Conservation (phyloP, 805 yeast genomes). For the Candida glaebosa region DNA sequence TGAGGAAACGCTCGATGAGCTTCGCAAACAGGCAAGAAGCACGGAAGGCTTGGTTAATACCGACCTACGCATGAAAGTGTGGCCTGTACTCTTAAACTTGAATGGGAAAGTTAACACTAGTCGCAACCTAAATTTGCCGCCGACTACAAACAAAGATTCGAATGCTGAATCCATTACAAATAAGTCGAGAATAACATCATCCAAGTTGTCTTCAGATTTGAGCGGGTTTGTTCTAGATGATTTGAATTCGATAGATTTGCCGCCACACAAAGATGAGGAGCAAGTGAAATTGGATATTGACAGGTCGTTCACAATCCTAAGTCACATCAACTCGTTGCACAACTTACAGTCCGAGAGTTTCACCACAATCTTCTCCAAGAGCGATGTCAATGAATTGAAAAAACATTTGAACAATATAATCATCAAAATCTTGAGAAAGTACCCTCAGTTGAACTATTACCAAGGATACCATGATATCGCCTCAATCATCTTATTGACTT, state of each 20-base stretch:
- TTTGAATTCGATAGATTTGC: slow-evolving; percentile 25
- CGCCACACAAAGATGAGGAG: slow-evolving; percentile 64
- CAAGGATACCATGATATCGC: slow-evolving; percentile 94
- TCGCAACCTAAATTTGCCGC: too few relatives aligned
- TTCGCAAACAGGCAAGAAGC: slow-evolving; percentile 4
- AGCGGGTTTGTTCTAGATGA: slow-evolving; percentile 17
- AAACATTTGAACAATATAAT: slow-evolving; percentile 43
- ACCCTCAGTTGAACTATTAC: slow-evolving; percentile 70
- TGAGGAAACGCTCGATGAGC: background rate
- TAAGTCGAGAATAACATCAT: too few relatives aligned
- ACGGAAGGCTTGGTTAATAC: slow-evolving; percentile 46
- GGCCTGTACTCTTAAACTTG: slow-evolving; percentile 50
- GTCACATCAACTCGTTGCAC: slow-evolving; percentile 26
- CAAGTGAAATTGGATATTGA: slow-evolving; percentile 79
- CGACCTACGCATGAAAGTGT: slow-evolving; percentile 39
- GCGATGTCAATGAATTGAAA: slow-evolving; percentile 34
- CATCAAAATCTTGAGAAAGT: slow-evolving; percentile 50
- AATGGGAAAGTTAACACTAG: slow-evolving; percentile 4
- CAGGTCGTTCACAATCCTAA: slow-evolving; percentile 54
- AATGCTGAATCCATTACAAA: too few relatives aligned
- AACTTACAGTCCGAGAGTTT: slow-evolving; percentile 19
- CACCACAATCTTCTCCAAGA: slow-evolving; percentile 29
- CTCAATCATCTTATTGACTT: slow-evolving; percentile 57
- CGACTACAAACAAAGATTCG: too few relatives aligned
- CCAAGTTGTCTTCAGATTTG: slow-evolving; percentile 4